These are phyloP conservation scores for Syncephalis fuscata DNA, from an alignment of 371 early-diverging fungal genomes.

Conservation along the genomic window DNA sequence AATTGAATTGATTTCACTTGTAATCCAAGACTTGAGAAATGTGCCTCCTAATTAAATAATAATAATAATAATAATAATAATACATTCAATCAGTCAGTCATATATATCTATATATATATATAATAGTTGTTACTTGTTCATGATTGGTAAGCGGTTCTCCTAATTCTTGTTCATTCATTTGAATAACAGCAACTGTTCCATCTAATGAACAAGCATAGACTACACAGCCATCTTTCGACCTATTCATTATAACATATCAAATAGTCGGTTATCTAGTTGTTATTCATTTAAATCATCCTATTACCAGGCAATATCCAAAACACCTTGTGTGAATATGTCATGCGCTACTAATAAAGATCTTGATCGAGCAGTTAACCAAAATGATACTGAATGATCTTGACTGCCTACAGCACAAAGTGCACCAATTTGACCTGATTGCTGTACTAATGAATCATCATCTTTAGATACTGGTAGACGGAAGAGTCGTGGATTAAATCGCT, in stretches of 20 bases:
- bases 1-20: constrained; percentile 31
- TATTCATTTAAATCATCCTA: not conserved
- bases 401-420: constrained; percentile 78
- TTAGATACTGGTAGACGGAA: constrained; percentile 25
- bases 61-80: too few species aligned
- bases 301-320: constrained; percentile 85
- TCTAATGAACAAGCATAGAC: constrained; percentile 85
- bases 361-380: constrained; percentile 71
- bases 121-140: constrained; percentile 26
- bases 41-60: constrained; percentile 18
- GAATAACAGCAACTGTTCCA: constrained; percentile 70
- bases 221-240: constrained; percentile 55
- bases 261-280: not conserved
- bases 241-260: constrained; percentile 4
- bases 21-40: constrained; percentile 55
- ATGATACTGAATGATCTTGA: constrained; percentile 77
- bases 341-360: constrained; percentile 58
- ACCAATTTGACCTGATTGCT: too few species aligned
- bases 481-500: constrained; percentile 61
- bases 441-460: too few species aligned
- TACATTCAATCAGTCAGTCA: too few species aligned
- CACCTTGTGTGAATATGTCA: constrained; percentile 63
- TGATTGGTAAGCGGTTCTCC: constrained; percentile 36
- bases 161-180: constrained; percentile 45
- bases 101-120: not conserved